Percentiles rank a stretch among this genome's conserved stretches.
phyloP scores from a whole-genome alignment of 495 filamentous ascomycete genomes.

The Penicillium paxilli region DNA sequence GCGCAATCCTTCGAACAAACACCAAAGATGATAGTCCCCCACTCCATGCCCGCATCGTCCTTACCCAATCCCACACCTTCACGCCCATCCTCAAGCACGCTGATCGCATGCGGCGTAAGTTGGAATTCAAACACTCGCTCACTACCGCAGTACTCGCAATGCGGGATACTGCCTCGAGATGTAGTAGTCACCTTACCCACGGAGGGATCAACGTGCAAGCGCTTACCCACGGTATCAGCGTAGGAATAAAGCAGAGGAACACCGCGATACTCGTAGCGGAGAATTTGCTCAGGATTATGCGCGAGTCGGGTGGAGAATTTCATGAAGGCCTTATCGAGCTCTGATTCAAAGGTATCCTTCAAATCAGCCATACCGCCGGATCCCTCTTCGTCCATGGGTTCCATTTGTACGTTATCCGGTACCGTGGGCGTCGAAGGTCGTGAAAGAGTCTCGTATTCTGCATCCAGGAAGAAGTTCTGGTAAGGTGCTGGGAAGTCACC shows the following conservation, averaged over 20 bases:
- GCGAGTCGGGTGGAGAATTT: constrained; percentile 80
- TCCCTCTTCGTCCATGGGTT: constrained; percentile 52
- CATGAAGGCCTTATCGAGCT: constrained; percentile 86
- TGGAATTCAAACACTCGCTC: constrained; percentile 87
- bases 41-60: constrained; percentile 87
- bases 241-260: constrained; percentile 78
- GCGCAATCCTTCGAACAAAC: constrained; percentile 76
- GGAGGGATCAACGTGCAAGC: constrained; percentile 48
- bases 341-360: constrained; percentile 80
- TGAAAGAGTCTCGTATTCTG: constrained; percentile 83
- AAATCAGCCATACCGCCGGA: constrained; percentile 62
- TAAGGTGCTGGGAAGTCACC: constrained; percentile 67
- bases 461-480: constrained; percentile 80
- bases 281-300: constrained; percentile 91
- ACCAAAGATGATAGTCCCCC: constrained; percentile 92
- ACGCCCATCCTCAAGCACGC: constrained; percentile 80
- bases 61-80: constrained; percentile 55
- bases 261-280: constrained; percentile 89
- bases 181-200: constrained; percentile 28
- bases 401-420: constrained; percentile 55
- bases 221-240: constrained; percentile 68
- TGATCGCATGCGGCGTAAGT: constrained; percentile 86
- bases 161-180: constrained; percentile 55
- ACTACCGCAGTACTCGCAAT: constrained; percentile 73
- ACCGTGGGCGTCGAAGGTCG: constrained; percentile 42